A percentile compares a stretch with the other conserved stretches of the same genome.
These are phyloP conservation scores for Endotrypanum monterogeii DNA, from an alignment of 208 protist genomes.

Conservation along the genomic window DNA sequence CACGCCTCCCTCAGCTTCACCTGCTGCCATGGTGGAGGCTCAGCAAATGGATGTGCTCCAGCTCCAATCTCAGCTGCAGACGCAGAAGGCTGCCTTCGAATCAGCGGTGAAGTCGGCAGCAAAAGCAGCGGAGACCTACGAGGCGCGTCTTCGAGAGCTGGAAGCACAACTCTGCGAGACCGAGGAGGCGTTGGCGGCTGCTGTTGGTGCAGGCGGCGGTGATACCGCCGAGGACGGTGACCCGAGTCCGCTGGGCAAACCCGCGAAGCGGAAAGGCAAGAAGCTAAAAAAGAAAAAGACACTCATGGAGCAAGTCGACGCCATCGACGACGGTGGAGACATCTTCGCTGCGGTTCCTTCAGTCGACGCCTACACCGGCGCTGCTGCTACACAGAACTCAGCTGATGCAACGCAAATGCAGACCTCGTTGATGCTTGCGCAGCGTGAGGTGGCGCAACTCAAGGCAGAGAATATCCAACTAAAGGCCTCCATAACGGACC, in stretches of 20 bases:
- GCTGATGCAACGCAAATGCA: conserved; percentile 12
- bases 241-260: conserved; percentile 8
- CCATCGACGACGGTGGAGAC: conserved; percentile 29
- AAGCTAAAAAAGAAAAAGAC: conserved; percentile 61
- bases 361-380: conserved; percentile 5
- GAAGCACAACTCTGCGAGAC: conserved; percentile 43
- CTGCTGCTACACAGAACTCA: neutral
- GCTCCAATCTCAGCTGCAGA: conserved; percentile 34
- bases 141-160: conserved; percentile 40
- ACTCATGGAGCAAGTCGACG: conserved; percentile 44
- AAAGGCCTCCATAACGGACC: conserved; percentile 48
- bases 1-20: conserved; percentile 7
- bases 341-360: conserved; percentile 20
- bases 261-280: conserved; percentile 47
- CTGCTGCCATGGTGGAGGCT: conserved; percentile 19
- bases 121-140: conserved; percentile 32
- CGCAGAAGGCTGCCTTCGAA: conserved; percentile 27
- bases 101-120: conserved; percentile 31
- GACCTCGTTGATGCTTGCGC: conserved; percentile 6
- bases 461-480: conserved; percentile 58
- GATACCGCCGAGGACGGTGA: conserved; percentile 6
- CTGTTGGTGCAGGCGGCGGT: neutral
- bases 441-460: conserved; percentile 44
- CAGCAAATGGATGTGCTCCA: conserved; percentile 30
- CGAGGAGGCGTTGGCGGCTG: conserved; percentile 16